Conservation (phyloP, 495 filamentous ascomycete genomes). For the Hyaloscypha finlandica region DNA sequence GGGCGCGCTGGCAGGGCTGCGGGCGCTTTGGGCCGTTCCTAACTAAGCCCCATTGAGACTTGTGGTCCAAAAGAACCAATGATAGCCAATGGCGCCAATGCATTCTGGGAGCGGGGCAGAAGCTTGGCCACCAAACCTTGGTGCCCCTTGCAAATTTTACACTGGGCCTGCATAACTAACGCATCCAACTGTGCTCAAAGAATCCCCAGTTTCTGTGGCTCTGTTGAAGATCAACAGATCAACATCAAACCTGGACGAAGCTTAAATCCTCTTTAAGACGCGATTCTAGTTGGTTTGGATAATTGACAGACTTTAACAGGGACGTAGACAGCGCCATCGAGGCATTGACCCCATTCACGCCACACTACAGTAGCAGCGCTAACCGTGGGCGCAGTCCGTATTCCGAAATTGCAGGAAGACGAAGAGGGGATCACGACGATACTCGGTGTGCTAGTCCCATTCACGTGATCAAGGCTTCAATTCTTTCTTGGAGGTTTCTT, state of each 20-base stretch:
- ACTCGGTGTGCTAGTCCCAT: neutral
- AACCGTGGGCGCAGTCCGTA: neutral
- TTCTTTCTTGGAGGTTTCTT: neutral
- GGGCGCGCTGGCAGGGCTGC: neutral
- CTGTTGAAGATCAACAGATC: constrained; percentile 1
- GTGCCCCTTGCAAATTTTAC: neutral
- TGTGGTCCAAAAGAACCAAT: constrained; percentile 1
- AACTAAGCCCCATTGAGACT: neutral
- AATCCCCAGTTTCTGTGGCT: neutral
- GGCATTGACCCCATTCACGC: neutral
- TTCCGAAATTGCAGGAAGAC: neutral
- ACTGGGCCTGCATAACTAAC: neutral
- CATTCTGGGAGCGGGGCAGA: neutral
- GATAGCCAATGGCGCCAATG: neutral
- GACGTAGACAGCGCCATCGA: neutral
- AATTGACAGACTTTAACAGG: neutral
- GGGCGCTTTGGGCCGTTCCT: constrained; percentile 1
- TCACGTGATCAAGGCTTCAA: neutral
- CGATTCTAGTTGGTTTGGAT: neutral
- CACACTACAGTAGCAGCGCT: neutral
- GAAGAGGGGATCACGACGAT: neutral
- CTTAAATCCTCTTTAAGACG: constrained; percentile 7
- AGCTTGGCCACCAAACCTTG: neutral
- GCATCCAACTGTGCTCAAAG: neutral
- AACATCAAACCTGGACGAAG: neutral